Base-by-base conservation (phyloP, 345 rosid species). In the Jatropha curcas region DNA sequence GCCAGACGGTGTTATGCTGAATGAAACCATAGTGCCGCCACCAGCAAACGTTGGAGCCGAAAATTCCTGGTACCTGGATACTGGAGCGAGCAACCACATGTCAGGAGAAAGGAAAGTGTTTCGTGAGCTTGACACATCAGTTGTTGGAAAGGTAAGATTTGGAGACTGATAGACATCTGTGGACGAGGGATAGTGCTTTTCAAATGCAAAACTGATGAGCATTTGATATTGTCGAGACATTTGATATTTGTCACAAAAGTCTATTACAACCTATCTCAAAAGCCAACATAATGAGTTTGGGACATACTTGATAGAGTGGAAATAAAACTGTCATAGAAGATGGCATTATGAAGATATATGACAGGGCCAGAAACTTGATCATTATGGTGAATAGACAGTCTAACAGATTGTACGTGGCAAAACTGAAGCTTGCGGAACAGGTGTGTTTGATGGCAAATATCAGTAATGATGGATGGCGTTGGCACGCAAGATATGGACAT, bases 21-120 rank as follows among this genome's bases (percentile, higher is more conserved):
- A 43, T 43, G 48, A 43, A 43, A 43, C 48, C 7, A 43, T 43
- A 4, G 48, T 43, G 13, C 48, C 48, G 4, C 48, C 48, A 43
- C 48, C 48, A 3, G 4, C 10, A 43, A 43, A 43, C 13, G 13
- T 10, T 43, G 48, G 48, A 43, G 48, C 48, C 48, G 43, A 31
- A 17, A 30, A 27, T 27, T 17, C 9, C 0, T 60, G 65, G 65
- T 60, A 60, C 6, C 10, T 27, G 22, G 34, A 60, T 61, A 30
- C 45, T 0, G 22, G 66, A 5, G 66, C 66, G n/a, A 61, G 66
- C 66, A 61, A 61, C n/a, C 66, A 61, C 19, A 61, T 61, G 66
- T 22, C 45, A 14, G 39, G 41, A 8, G n/a, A 20, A 10, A 17
- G 19, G 22, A n/a, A 8, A 5, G 22, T 19, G 20, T 61, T 61